These are phyloP conservation scores for Cercospora citrullina DNA, from an alignment of 2,329 filamentous ascomycete genomes.

Conservation along the genomic window DNA sequence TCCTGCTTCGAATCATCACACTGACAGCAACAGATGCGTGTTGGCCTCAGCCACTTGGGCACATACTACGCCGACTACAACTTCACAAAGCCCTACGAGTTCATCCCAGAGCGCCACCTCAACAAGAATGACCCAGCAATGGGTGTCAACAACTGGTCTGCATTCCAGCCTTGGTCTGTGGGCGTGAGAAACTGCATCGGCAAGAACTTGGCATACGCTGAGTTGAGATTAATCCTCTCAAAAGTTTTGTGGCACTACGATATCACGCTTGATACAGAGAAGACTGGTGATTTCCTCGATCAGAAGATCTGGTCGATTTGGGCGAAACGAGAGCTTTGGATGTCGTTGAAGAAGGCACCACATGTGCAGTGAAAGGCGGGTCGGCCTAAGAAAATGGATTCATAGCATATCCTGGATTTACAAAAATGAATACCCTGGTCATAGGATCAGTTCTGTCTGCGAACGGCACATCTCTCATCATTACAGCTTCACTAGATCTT, in stretches of 20 bases:
- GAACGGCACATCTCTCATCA: background rate
- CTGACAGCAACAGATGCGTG: constrained; percentile 30
- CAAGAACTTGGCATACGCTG: constrained; percentile 33
- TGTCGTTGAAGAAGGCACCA: background rate
- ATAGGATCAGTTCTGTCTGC: background rate
- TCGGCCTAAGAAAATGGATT: background rate
- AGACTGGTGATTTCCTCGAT: background rate
- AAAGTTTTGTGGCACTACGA: constrained; percentile 39
- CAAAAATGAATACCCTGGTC: background rate
- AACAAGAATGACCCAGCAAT: constrained; percentile 29
- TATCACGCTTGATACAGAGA: background rate
- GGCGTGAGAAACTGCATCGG: constrained; percentile 34
- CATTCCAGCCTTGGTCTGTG: constrained; percentile 36
- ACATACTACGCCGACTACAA: constrained; percentile 10
- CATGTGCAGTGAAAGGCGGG: background rate
- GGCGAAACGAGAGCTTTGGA: background rate
- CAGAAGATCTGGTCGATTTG: background rate
- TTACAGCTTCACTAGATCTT: background rate
- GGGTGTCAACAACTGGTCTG: constrained; percentile 36
- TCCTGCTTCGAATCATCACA: background rate
- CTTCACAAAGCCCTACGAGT: constrained; percentile 27
- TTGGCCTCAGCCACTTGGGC: constrained; percentile 12
- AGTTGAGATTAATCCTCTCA: background rate
- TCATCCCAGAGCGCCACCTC: constrained; percentile 41
- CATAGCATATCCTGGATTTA: background rate